Conservation (phyloP, 129 eudicot species). For the Heracleum sosnowskyi region DNA sequence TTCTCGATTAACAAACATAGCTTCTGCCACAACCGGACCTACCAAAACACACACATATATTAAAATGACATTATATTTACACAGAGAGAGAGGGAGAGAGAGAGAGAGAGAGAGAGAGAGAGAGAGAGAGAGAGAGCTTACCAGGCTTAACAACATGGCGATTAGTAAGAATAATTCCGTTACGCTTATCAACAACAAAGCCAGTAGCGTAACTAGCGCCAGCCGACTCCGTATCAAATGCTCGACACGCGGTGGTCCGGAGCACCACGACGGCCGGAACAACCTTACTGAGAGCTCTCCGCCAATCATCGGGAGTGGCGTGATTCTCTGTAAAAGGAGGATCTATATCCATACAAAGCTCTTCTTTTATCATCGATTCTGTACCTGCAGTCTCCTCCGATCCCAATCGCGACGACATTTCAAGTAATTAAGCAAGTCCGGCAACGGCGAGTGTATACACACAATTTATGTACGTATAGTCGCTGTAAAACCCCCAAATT, state of each 20-base stretch:
- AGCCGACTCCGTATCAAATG: constrained; percentile 92
- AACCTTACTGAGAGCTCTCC: constrained; percentile 73
- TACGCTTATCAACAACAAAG: constrained; percentile 78
- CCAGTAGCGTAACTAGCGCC: constrained; percentile 95
- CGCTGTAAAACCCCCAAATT: constrained; percentile 1
- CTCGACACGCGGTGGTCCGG: constrained; percentile 83
- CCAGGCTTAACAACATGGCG: constrained; percentile 97
- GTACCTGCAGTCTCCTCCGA: constrained; percentile 34
- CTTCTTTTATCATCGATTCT: constrained; percentile 50
- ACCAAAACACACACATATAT: constrained; percentile 3
- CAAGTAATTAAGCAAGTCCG: not conserved
- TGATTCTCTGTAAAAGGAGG: constrained; percentile 63
- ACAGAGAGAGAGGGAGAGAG: not conserved
- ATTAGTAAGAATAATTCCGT: constrained; percentile 92
- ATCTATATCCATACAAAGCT: constrained; percentile 82
- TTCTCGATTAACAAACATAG: constrained; percentile 97
- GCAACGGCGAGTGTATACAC: not conserved
- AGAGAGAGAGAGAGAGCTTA: constrained; percentile 5
- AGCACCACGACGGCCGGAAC: constrained; percentile 98
- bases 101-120: not conserved
- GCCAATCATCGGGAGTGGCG: constrained; percentile 93
- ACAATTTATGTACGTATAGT: not conserved
- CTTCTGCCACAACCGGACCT: constrained; percentile 99
- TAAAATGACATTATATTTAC: too few species aligned
- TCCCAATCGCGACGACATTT: constrained; percentile 27